Percentiles rank a stretch among this genome's conserved stretches.
Conservation (phyloP, 176 grass and related monocot species). For the Musa troglodytarum region DNA sequence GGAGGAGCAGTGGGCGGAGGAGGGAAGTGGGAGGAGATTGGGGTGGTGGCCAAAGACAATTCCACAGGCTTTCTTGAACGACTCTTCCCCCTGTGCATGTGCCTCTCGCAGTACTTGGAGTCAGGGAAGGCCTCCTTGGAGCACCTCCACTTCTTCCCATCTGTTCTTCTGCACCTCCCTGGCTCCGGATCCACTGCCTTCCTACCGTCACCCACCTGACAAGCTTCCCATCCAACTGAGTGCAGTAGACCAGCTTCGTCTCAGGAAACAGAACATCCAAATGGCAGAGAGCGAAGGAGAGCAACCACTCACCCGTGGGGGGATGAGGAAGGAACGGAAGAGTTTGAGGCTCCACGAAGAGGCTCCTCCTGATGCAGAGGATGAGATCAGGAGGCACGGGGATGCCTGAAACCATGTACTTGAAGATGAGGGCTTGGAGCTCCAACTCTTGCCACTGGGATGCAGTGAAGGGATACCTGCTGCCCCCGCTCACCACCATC, state of each 20-base stretch:
- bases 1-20: slow-evolving; percentile 2
- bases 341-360: slow-evolving; percentile 5
- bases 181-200: slow-evolving; percentile 35
- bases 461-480: slow-evolving; percentile 20
- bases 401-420: slow-evolving; percentile 8
- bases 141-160: slow-evolving; percentile 48
- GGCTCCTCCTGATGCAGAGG: slow-evolving; percentile 17
- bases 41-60: slow-evolving; percentile 37
- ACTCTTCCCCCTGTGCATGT: slow-evolving; percentile 43
- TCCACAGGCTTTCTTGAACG: slow-evolving; percentile 54
- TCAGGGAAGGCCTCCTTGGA: slow-evolving; percentile 34
- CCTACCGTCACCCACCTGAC: slow-evolving; percentile 18
- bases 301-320: background rate
- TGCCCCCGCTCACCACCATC: background rate
- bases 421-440: slow-evolving; percentile 23
- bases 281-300: background rate
- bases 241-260: background rate
- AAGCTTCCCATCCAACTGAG: slow-evolving; percentile 30
- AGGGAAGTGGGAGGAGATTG: slow-evolving; percentile 4
- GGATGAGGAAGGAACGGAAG: slow-evolving; percentile 8
- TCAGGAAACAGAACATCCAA: background rate
- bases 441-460: slow-evolving; percentile 22
- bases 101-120: slow-evolving; percentile 42
- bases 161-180: slow-evolving; percentile 34
- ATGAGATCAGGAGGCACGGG: slow-evolving; percentile 14